These are phyloP conservation scores for Odontarrhena argentea DNA, from an alignment of 345 rosid species.

Conservation along the genomic window DNA sequence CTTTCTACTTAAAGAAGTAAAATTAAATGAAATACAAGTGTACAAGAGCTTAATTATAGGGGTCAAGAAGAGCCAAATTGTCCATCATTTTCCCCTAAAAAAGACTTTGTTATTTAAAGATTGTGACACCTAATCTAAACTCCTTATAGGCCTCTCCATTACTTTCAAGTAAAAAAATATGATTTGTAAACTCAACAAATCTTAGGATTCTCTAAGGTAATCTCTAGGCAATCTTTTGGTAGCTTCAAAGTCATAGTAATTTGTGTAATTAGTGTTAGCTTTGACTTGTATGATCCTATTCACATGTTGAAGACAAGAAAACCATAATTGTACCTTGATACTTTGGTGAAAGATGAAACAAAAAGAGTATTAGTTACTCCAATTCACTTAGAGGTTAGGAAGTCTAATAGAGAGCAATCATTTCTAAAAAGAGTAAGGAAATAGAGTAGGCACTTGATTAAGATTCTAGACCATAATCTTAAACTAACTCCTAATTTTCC, in stretches of 20 bases:
- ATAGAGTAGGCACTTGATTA: constrained; percentile 36
- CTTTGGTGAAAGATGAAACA: constrained; percentile 13
- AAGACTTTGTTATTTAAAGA: constrained; percentile 9
- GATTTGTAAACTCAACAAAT: constrained; percentile 14
- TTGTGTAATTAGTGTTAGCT: constrained; percentile 25
- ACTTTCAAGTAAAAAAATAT: constrained; percentile 2
- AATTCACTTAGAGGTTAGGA: constrained; percentile 30
- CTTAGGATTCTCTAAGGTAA: constrained; percentile 19
- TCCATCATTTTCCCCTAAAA: constrained; percentile 28
- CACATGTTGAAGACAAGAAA: constrained; percentile 25
- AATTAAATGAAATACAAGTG: background rate
- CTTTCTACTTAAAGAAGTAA: background rate
- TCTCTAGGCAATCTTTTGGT: constrained; percentile 12
- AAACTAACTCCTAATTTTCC: constrained; percentile 18
- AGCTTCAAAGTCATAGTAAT: constrained; percentile 6
- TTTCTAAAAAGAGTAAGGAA: constrained; percentile 22
- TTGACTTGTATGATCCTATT: constrained; percentile 12
- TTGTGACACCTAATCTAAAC: constrained; percentile 10
- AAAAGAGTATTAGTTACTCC: constrained; percentile 37
- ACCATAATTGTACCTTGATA: background rate
- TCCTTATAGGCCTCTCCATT: constrained; percentile 21
- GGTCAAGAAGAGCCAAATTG: constrained; percentile 23
- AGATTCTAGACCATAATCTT: constrained; percentile 26
- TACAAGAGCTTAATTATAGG: constrained; percentile 4
- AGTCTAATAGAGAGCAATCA: constrained; percentile 30